Conservation (phyloP, 1,139 yeast species). For the Hansenula sp. region DNA sequence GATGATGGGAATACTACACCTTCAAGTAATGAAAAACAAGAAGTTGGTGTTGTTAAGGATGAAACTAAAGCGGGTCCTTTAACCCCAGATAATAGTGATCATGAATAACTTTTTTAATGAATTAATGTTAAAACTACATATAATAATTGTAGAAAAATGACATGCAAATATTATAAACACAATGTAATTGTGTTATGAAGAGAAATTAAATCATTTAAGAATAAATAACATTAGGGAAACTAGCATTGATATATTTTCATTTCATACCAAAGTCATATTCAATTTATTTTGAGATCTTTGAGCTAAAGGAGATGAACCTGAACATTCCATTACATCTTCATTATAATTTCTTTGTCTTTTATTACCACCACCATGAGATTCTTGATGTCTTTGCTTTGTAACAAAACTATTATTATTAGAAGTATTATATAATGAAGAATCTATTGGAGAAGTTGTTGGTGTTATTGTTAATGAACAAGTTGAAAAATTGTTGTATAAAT, state of each 20-base stretch:
- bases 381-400: background rate
- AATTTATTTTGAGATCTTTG: conserved; percentile 20
- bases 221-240: no score
- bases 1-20: conserved; percentile 1
- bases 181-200: no score
- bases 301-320: conserved; percentile 17
- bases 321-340: conserved; percentile 1
- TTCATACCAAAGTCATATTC: conserved; percentile 11
- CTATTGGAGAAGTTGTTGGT: conserved; percentile 18
- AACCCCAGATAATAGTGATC: conserved; percentile 8
- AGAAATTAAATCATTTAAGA: background rate
- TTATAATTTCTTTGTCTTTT: conserved; percentile 11
- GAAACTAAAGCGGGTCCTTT: background rate
- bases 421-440: conserved; percentile 4
- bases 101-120: background rate
- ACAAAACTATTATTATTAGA: conserved; percentile 2
- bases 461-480: conserved; percentile 12
- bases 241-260: no score
- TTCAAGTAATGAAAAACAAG: conserved; percentile 1
- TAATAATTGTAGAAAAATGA: no score
- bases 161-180: background rate
- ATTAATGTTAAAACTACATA: background rate
- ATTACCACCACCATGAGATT: background rate
- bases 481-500: conserved; percentile 14
- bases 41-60: background rate